phyloP scores from a whole-genome alignment of 768 basidiomycete species.

The Hortiboletus flavorubellus region DNA sequence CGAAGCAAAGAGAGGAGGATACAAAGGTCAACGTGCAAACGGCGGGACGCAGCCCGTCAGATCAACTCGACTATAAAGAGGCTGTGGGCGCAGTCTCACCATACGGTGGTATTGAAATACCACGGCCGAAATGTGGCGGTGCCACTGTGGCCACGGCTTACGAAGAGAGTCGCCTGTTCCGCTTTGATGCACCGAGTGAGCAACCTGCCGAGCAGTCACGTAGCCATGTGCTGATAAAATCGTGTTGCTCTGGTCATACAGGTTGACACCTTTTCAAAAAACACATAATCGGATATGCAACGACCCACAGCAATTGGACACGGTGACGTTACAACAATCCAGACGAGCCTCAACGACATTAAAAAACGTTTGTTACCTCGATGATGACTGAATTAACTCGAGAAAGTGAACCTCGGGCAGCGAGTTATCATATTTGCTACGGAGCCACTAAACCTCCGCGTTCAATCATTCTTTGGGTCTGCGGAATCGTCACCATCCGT shows the following conservation, averaged over 20 bases:
- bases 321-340: no score
- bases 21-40: constrained; percentile 4
- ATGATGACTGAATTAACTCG: no score
- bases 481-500: no score
- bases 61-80: background rate
- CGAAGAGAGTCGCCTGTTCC: background rate
- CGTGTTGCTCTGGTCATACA: background rate
- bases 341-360: no score
- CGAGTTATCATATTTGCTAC: no score
- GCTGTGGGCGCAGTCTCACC: background rate
- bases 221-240: background rate
- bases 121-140: background rate
- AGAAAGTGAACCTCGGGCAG: no score
- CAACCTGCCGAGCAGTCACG: background rate
- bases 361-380: no score
- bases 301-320: background rate
- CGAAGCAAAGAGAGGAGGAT: background rate
- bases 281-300: background rate
- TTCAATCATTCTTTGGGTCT: no score
- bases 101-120: background rate
- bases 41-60: background rate
- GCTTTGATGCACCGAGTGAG: background rate
- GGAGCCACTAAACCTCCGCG: no score
- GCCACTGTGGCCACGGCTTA: background rate
- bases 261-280: background rate